Percentiles rank a stretch among this genome's conserved stretches.
phyloP scores from a whole-genome alignment of 371 early-diverging fungal species.

The Mucor sp. region DNA sequence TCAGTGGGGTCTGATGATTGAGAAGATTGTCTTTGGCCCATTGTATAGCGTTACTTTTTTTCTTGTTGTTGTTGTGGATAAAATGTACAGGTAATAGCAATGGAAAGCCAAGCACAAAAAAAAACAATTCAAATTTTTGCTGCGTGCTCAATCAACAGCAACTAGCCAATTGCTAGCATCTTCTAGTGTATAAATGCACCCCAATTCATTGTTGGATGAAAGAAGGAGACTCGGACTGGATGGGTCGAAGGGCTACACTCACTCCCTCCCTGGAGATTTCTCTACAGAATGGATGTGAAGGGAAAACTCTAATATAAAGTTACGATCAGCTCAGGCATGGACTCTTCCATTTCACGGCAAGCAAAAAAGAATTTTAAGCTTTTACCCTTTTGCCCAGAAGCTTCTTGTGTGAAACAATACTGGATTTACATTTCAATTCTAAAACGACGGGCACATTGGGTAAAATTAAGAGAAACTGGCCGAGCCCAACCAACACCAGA shows the following conservation, averaged over 20 bases:
- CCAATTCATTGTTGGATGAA: not conserved
- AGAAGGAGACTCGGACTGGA: not conserved
- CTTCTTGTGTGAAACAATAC: no score
- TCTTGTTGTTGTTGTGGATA: not conserved
- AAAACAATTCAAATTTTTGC: not conserved
- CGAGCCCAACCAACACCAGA: not conserved
- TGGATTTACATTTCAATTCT: no score
- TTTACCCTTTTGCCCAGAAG: no score
- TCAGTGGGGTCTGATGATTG: not conserved
- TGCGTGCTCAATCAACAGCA: not conserved
- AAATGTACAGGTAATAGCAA: not conserved
- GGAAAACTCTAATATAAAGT: not conserved
- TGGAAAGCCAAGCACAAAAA: not conserved
- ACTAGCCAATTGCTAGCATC: not conserved
- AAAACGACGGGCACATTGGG: not conserved
- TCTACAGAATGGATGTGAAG: not conserved
- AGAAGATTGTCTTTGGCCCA: slow-evolving; percentile 28
- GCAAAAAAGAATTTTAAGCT: no score
- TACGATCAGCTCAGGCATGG: not conserved
- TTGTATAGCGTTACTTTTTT: not conserved
- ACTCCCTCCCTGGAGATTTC: not conserved
- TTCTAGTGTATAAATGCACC: not conserved
- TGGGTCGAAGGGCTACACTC: not conserved
- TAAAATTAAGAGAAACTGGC: not conserved
- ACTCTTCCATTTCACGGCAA: no score